Evolutionary conservation across 1,284 basidiomycete species (phyloP), one percentile per base, ranked within the genome.

Genomic region (Stygiomarasmius scandens): DNA sequence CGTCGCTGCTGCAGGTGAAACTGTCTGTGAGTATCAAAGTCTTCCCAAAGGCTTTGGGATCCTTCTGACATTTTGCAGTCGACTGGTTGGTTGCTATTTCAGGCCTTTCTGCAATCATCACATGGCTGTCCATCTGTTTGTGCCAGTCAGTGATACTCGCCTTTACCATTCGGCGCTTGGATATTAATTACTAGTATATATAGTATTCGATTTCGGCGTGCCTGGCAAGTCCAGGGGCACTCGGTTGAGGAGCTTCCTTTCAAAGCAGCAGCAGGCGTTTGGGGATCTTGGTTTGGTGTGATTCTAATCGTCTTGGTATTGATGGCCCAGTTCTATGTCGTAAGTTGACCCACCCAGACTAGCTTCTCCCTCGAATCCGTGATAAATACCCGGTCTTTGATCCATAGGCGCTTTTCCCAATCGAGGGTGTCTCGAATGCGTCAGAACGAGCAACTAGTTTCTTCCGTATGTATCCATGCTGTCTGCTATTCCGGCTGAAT

Each of bases 281-380:
- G 65, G 11, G 76, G 76, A 16, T 78, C 76, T 2, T 77, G 74
- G 73, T 73, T 77, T 54, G 76, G 77, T 61, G 67, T 74, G 20
- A 64, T 75, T 48, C 72, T 78, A 46, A 64, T 77, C 47, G 41
- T 65, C 45, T 64, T 79, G n/a, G 75, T 78, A 24, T 61, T 78
- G 34, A 73, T 79, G 48, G 76, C 75, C 10, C 76, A 79, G 58
- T 77, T 79, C 67, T 79, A 79, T 60, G 69, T 76, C 36, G 76
- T 57, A 54, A 53, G 58, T 59, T n/a, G n/a, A n/a, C n/a, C n/a
- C n/a, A n/a, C n/a, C n/a, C n/a, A n/a, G n/a, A 4, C 20, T 11
- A 73, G 32, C 8, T 8, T 34, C 32, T 34, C 8, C 14, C 32
- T 45, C 9, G 16, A n/a, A 38, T 34, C 32, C 8, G 32, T 12